Evolutionary conservation across 2,329 filamentous ascomycete genomes (phyloP), one percentile per base, ranked within the genome.

Genomic region (Sporothrix brasiliensis): DNA sequence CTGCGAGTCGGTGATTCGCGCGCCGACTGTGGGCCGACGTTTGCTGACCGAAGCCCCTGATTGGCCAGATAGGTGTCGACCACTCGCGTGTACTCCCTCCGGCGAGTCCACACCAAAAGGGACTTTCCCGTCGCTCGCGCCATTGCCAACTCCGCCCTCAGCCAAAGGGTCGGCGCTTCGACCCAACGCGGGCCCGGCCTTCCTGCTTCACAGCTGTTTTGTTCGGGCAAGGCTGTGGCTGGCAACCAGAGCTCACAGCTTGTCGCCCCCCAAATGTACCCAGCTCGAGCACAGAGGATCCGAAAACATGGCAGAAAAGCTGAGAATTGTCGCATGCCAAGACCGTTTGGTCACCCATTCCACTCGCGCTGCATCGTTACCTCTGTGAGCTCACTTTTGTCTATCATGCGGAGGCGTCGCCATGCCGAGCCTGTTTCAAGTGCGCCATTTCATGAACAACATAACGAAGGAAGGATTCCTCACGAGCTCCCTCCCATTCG

Each of bases 1-100:
- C n/a, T 24, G 16, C 24, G 16, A 2, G 54, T 68, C 67, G 67
- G 67, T 9, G 53, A 41, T 60, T 68, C 67, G 67, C 67, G 53
- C 39, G 52, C 66, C 67, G 67, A 68, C 53, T 27, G 53, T 53
- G 53, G 1, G 67, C 24, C 66, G 66, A 68, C 34, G 4, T 9
- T 16, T 52, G 41, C 11, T 14, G 6, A 41, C 34, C n/a, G 10
- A 19, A 19, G 65, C 65, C 1, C 34, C 30, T 68, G 66, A 68
- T 68, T 68, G 50, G 66, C 49, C 19, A 16, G 44, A 65, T 50
- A 24, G 24, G 49, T 10, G 21, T n/a, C 47, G 58, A 5, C 58
- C 24, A 1, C 41, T n/a, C 44, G 9, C 44, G 30, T 34, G 61
- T 50, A 65, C 61, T 7, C 1, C 14, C 27, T 10, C n/a, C 58